A percentile compares a stretch with the other conserved stretches of the same genome.
Conservation (phyloP, 768 basidiomycete species). For the Tubosaeta sp. region DNA sequence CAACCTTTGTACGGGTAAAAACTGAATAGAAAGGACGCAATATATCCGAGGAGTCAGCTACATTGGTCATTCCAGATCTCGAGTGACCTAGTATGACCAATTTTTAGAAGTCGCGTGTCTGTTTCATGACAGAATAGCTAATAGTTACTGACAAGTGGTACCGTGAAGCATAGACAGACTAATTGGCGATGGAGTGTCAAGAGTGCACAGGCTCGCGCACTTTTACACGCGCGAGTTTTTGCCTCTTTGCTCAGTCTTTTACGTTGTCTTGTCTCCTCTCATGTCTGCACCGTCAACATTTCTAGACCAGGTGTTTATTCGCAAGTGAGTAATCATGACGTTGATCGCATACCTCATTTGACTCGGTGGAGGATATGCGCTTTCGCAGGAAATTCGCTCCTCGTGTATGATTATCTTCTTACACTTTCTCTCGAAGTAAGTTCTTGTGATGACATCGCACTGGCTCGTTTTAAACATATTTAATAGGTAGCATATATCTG, state of each 20-base stretch:
- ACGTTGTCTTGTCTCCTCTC: not conserved
- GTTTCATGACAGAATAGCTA: not conserved
- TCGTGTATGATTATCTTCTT: constrained; percentile 25
- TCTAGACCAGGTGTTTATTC: not conserved
- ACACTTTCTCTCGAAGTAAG: constrained; percentile 25
- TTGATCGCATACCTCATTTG: not conserved
- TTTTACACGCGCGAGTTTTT: not conserved
- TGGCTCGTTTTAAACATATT: not conserved
- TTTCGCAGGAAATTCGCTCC: constrained; percentile 21
- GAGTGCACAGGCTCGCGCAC: not conserved
- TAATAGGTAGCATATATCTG: constrained; percentile 18
- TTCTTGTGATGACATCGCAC: not conserved
- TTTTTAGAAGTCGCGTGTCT: not conserved
- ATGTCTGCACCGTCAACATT: constrained; percentile 3
- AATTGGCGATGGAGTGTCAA: not conserved
- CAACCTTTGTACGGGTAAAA: not conserved
- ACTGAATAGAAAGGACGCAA: not conserved
- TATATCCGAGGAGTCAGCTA: not conserved
- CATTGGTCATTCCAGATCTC: too few species aligned
- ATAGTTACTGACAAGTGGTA: not conserved
- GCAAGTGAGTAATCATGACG: not conserved
- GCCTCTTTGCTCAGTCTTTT: not conserved
- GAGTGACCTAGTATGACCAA: not conserved
- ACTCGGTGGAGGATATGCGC: constrained; percentile 2
- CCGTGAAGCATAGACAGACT: not conserved